Evolutionary conservation across 345 rosid genomes (phyloP).

Genomic region (Arabis hirsuta): DNA sequence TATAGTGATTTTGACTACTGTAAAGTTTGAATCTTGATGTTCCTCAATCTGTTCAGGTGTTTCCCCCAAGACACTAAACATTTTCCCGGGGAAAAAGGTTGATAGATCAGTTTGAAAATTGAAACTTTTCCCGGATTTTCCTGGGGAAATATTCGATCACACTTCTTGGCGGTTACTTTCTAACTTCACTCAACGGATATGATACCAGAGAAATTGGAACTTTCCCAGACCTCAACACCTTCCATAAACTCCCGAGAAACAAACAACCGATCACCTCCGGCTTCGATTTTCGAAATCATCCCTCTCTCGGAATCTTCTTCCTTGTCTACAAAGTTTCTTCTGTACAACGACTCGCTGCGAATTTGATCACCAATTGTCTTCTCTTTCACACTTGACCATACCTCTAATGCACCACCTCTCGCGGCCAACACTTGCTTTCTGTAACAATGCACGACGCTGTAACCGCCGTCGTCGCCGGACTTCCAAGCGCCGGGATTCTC

Average conservation of each 20-base stretch:
- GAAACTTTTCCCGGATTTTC: background rate
- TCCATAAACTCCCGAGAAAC: slow-evolving; percentile 70
- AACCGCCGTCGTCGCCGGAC: slow-evolving; percentile 34
- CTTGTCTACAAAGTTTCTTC: slow-evolving; percentile 80
- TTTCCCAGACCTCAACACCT: slow-evolving; percentile 97
- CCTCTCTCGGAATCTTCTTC: slow-evolving; percentile 72
- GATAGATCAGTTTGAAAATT: background rate
- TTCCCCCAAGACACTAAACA: background rate
- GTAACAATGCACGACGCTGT: slow-evolving; percentile 66
- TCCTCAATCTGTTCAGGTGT: background rate
- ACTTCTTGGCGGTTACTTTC: background rate
- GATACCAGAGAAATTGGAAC: slow-evolving; percentile 46
- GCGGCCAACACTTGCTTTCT: slow-evolving; percentile 75
- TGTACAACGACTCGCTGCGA: slow-evolving; percentile 3
- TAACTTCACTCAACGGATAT: slow-evolving; percentile 29
- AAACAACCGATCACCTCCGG: slow-evolving; percentile 82
- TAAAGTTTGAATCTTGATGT: background rate
- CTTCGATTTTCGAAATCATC: slow-evolving; percentile 64
- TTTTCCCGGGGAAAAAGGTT: background rate
- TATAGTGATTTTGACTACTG: background rate
- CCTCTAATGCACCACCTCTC: slow-evolving; percentile 75
- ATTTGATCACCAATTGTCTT: slow-evolving; percentile 31
- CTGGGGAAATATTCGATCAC: background rate
- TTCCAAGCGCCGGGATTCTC: slow-evolving; percentile 59
- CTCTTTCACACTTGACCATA: slow-evolving; percentile 67